Base-by-base conservation (phyloP, 2,329 filamentous ascomycete species). In the Chrysoporthe cubensis region DNA sequence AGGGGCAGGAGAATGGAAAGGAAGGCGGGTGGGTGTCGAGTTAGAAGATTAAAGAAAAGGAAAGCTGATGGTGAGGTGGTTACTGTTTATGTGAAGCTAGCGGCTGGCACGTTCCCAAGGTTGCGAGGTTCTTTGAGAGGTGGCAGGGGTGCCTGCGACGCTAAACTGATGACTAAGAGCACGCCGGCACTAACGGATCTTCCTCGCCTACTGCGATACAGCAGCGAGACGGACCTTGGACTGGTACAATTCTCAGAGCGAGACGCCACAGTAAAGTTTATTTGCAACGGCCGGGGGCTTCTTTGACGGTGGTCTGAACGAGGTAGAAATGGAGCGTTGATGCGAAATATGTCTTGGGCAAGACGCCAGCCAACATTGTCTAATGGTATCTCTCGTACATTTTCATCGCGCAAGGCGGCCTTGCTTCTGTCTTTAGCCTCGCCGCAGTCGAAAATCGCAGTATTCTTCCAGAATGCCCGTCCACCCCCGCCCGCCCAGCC, bases 111-210 rank as follows among this genome's bases (percentile, higher is more conserved):
- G 50, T 44, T 60, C 50, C 50, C 62, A 60, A 56, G 64, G 62
- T 34, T 44, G 57, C 57, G 50, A 54, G 66, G 67, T 69, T 64
- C 67, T 69, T 66, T 69, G 64, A 64, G 42, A 66, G 57, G 56
- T 34, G 62, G 61, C 67, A 69, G 65, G 67, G 67, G 63, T 67
- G 26, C 18, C 40, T 34, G 44, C 37, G 26, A 50, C 65, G 54
- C 65, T 67, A 67, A 37, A 1, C 7, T 37, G 62, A 64, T 64
- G 62, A 64, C 62, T 64, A 64, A 64, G 50, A 16, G 37, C 37
- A 26, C 26, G 26, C 26, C 26, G 2, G 26, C 26, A 26, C 26
- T 26, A 26, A 26, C 26, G 26, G 26, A 26, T 26, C 26, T 26
- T 26, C 26, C 26, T 26, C 26, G 26, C 26, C 26, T 26, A 26